Percentiles rank a stretch among this genome's conserved stretches.
Evolutionary conservation across 495 filamentous ascomycete genomes (phyloP).

Genomic region (Podospora bellae-mahoneyi): DNA sequence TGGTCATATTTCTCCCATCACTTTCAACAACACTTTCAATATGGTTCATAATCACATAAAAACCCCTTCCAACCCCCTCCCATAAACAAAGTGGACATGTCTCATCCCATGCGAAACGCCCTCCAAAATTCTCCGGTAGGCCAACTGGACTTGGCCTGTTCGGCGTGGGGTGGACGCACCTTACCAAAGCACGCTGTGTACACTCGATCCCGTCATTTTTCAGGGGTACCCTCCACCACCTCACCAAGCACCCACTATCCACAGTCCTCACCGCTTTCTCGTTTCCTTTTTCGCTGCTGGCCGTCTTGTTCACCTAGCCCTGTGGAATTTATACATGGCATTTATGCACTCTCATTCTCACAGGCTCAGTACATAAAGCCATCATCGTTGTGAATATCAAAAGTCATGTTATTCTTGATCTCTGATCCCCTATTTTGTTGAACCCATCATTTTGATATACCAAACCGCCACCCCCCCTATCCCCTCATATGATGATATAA

Average conservation of each 20-base stretch:
- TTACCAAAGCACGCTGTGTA: neutral
- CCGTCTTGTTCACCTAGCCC: neutral
- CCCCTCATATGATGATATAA: neutral
- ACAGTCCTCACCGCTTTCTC: neutral
- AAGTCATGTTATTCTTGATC: neutral
- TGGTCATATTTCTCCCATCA: too few relatives aligned
- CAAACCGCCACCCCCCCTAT: neutral
- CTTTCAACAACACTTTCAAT: too few relatives aligned
- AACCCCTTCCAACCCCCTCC: neutral
- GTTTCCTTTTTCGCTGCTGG: neutral
- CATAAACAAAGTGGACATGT: neutral
- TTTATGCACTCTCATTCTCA: neutral
- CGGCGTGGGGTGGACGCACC: neutral
- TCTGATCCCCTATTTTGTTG: slow-evolving; percentile 11
- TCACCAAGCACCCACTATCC: neutral
- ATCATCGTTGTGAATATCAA: too few relatives aligned
- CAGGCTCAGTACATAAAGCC: neutral
- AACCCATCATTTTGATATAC: slow-evolving; percentile 14
- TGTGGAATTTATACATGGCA: neutral
- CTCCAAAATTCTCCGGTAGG: neutral
- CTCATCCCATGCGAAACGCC: neutral
- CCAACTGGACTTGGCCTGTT: neutral
- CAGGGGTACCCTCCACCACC: neutral
- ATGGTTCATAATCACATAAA: neutral
- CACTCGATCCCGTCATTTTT: too few relatives aligned